Evolutionary conservation across 2,329 filamentous ascomycete genomes (phyloP), one percentile per base, ranked within the genome.

Genomic region (Ophiocordyceps unilateralis): DNA sequence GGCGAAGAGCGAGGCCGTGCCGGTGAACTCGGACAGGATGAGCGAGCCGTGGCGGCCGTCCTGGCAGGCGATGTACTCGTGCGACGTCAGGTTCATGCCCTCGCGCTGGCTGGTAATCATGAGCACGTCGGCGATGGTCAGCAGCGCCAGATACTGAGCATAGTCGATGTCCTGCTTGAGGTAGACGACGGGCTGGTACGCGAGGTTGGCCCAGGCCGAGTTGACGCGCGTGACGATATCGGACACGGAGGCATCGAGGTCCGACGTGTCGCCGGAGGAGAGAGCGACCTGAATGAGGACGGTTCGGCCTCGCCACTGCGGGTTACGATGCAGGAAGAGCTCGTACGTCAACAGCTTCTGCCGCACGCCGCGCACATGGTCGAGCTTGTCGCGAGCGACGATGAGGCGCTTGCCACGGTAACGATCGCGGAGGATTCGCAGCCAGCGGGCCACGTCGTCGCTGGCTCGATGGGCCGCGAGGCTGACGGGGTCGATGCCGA

Each of bases 181-280:
- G 60, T 95, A 95, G 6, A 95, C 83, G 11, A 96, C 74, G 1
- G 89, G 89, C 55, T 93, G 87, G 54, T 95, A 91, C 0, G 86
- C 84, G 41, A 96, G 69, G 22, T 87, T 94, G 7, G 88, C 88
- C 69, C 88, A 88, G 1, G 79, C 78, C 1, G 86, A 91, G 59
- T 96, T 94, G 58, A 96, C 89, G 46, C 89, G 78, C 42, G 86
- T 93, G 48, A 93, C 87, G 57, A 96, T 95, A 58, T 95, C 87
- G 2, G 85, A 88, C 21, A 96, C 82, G 0, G 83, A 85, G 1
- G 84, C 83, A 52, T 93, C 83, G 10, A 95, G 72, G 55, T 95
- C 88, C 19, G 77, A 76, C 58, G 93, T 84, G 56, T 95, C 88
- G 22, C 82, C 87, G 1, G 84, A 85, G 1, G 88, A 93, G 3